Evolutionary conservation across 129 eudicot species (phyloP).

Genomic region (Tagetes erecta): DNA sequence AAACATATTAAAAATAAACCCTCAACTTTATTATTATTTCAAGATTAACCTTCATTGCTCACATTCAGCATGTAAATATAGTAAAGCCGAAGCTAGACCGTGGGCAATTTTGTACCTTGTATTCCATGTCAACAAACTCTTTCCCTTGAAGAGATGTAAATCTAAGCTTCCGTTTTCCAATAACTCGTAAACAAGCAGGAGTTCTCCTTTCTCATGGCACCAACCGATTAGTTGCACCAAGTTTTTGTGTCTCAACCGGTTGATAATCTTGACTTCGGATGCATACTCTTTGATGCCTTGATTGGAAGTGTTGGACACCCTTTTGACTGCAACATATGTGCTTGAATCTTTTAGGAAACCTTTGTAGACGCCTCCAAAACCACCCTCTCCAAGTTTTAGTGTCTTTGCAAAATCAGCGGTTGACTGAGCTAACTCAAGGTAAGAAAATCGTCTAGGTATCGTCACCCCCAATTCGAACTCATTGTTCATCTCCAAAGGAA

Average conservation of each 20-base stretch:
- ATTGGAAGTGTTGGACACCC: not conserved
- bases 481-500: not conserved
- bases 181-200: slow-evolving; percentile 44
- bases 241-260: not conserved
- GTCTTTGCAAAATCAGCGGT: slow-evolving; percentile 1
- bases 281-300: slow-evolving; percentile 11
- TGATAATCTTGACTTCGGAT: not conserved
- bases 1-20: too few species aligned
- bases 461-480: not conserved
- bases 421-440: not conserved
- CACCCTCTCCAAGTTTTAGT: not conserved
- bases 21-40: too few species aligned
- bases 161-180: slow-evolving; percentile 44
- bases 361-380: slow-evolving; percentile 3
- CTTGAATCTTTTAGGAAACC: slow-evolving; percentile 2
- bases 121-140: slow-evolving; percentile 38
- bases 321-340: not conserved
- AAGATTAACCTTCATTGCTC: too few species aligned
- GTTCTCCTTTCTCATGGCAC: slow-evolving; percentile 42
- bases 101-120: slow-evolving; percentile 42
- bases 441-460: not conserved
- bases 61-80: slow-evolving; percentile 51
- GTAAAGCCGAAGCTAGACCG: slow-evolving; percentile 43
- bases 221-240: slow-evolving; percentile 36
- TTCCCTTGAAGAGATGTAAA: slow-evolving; percentile 39